A percentile compares a stretch with the other conserved stretches of the same genome.
phyloP scores from a whole-genome alignment of 1,284 basidiomycete species.

The Ustilago cynodontis region DNA sequence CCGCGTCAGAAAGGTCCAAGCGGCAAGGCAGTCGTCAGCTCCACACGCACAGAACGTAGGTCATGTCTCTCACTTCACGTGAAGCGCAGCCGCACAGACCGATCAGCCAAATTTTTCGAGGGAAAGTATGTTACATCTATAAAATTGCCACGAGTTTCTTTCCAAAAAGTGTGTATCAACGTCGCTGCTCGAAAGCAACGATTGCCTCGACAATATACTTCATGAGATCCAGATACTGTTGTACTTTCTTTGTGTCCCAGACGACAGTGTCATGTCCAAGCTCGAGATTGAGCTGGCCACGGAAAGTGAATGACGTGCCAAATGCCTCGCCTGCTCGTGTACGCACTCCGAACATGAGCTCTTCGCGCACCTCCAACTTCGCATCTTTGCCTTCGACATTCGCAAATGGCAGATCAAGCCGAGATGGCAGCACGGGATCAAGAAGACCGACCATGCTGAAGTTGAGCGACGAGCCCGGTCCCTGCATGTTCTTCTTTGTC shows the following conservation, averaged over 20 bases:
- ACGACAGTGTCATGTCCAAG: slow-evolving; percentile 42
- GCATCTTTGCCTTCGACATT: not conserved
- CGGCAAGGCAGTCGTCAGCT: slow-evolving; percentile 42
- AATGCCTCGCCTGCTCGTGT: slow-evolving; percentile 46
- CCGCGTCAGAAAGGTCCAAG: slow-evolving; percentile 11
- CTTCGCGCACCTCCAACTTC: slow-evolving; percentile 19
- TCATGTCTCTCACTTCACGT: slow-evolving; percentile 26
- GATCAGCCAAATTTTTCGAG: slow-evolving; percentile 29
- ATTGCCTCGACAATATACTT: slow-evolving; percentile 35
- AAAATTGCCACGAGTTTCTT: not conserved
- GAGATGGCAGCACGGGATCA: slow-evolving; percentile 24
- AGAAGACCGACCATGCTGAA: slow-evolving; percentile 51
- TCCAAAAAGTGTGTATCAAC: not conserved
- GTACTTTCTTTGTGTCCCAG: slow-evolving; percentile 43
- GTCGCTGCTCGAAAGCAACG: slow-evolving; percentile 23
- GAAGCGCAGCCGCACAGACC: slow-evolving; percentile 47
- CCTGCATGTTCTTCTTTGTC: slow-evolving; percentile 54
- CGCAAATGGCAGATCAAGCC: slow-evolving; percentile 17
- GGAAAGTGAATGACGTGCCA: slow-evolving; percentile 48
- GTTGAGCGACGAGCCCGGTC: slow-evolving; percentile 51
- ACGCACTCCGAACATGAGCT: slow-evolving; percentile 44
- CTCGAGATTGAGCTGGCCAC: slow-evolving; percentile 43
- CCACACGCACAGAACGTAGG: slow-evolving; percentile 18
- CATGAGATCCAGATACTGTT: slow-evolving; percentile 35
- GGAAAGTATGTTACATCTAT: slow-evolving; percentile 23